Conservation (phyloP, 768 basidiomycete species). For the Agaricus sinodeliciosus region DNA sequence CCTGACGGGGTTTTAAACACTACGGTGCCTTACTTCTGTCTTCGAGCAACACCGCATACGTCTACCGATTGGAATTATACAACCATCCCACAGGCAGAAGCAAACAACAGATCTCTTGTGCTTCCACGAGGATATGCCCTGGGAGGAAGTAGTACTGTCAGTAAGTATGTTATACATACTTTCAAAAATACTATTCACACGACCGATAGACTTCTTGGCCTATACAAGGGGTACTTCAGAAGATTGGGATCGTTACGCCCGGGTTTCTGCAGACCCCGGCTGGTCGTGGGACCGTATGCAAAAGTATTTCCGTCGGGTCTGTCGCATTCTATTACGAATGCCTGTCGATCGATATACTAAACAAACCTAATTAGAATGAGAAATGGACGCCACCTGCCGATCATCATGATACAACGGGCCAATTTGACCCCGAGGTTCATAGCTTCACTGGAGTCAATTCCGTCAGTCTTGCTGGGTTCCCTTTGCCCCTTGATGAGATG, state of each 20-base stretch:
- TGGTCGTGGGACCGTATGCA: constrained; percentile 26
- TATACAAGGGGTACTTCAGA: constrained; percentile 18
- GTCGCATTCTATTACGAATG: no score
- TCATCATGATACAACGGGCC: constrained; percentile 23
- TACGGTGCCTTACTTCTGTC: constrained; percentile 9
- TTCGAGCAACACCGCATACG: constrained; percentile 9
- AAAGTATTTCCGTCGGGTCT: constrained; percentile 14
- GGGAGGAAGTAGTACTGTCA: constrained; percentile 26
- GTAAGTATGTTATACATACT: no score
- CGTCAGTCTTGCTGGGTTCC: constrained; percentile 21
- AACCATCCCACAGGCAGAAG: constrained; percentile 23
- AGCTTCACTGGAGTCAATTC: constrained; percentile 17
- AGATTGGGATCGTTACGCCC: constrained; percentile 26
- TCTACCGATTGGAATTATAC: constrained; percentile 30
- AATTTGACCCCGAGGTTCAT: constrained; percentile 25
- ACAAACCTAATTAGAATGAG: constrained; percentile 28
- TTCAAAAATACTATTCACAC: no score
- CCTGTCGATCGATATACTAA: no score
- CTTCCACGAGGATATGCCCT: constrained; percentile 24
- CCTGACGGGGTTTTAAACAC: constrained; percentile 9
- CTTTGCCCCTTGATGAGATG: no score
- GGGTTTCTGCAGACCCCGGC: constrained; percentile 21
- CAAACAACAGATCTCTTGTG: constrained; percentile 19
- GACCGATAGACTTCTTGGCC: no score
- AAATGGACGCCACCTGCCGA: constrained; percentile 21